Conservation (phyloP, 1,284 basidiomycete species). For the Rhodotorula sp. region DNA sequence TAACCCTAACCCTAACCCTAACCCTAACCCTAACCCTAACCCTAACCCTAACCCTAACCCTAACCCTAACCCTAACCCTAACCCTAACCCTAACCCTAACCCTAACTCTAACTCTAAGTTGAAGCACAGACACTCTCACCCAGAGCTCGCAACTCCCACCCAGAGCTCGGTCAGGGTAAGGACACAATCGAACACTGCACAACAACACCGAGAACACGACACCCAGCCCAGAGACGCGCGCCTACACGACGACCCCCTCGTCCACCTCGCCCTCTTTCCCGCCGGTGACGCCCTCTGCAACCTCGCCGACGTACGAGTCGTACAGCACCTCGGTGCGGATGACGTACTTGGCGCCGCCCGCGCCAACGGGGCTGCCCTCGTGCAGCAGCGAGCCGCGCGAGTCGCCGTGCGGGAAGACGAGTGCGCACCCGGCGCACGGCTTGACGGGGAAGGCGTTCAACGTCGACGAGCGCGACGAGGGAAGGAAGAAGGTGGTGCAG, state of each 20-base stretch:
- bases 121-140: neutral
- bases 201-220: no score
- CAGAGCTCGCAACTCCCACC: no score
- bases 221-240: neutral
- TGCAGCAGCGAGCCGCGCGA: slow-evolving; percentile 33
- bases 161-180: no score
- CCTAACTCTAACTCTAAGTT: neutral
- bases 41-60: slow-evolving; percentile 5
- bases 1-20: no score
- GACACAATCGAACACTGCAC: no score
- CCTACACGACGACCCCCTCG: neutral
- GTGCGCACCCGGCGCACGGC: slow-evolving; percentile 58
- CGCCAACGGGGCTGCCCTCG: slow-evolving; percentile 51
- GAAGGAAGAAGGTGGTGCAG: slow-evolving; percentile 61
- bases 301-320: slow-evolving; percentile 2
- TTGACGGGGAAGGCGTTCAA: slow-evolving; percentile 58
- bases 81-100: slow-evolving; percentile 7
- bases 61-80: slow-evolving; percentile 5
- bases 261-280: slow-evolving; percentile 7
- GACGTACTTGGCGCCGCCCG: slow-evolving; percentile 53
- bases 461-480: slow-evolving; percentile 53
- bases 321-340: slow-evolving; percentile 51
- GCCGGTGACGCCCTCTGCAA: neutral
- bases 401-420: slow-evolving; percentile 58
- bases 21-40: neutral